Evolutionary conservation across 805 yeast species (phyloP).

Genomic region (Pichia manshurica): DNA sequence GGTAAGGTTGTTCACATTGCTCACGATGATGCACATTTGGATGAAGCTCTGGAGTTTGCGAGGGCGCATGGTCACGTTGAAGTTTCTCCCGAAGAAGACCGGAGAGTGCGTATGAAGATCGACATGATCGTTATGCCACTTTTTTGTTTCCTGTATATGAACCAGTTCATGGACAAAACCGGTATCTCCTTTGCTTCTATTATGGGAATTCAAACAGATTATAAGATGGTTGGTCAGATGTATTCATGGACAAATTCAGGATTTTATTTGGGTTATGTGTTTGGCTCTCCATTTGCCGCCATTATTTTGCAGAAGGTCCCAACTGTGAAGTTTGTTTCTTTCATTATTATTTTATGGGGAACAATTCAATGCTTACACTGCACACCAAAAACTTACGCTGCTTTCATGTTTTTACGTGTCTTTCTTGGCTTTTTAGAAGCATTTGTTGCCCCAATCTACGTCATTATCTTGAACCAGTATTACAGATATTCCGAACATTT

Average conservation of each 20-base stretch:
- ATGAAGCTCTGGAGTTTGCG: constrained; percentile 13
- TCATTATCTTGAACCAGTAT: constrained; percentile 35
- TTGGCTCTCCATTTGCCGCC: constrained; percentile 3
- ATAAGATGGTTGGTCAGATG: constrained; percentile 37
- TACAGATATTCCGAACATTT: constrained; percentile 40
- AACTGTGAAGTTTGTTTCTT: constrained; percentile 27
- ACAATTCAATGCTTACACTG: constrained; percentile 25
- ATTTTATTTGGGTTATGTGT: constrained; percentile 38
- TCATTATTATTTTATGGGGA: constrained; percentile 31
- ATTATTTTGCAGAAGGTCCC: constrained; percentile 32
- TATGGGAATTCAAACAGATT: constrained; percentile 38
- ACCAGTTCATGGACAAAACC: constrained; percentile 36
- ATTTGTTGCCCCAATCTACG: constrained; percentile 18
- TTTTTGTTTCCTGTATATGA: constrained; percentile 25
- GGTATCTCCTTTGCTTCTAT: constrained; percentile 41
- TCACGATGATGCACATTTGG: constrained; percentile 13
- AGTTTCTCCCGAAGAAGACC: constrained; percentile 7
- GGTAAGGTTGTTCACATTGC: constrained; percentile 15
- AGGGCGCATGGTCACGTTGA: constrained; percentile 11
- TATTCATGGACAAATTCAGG: constrained; percentile 42
- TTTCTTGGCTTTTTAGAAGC: constrained; percentile 32
- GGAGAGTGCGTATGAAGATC: constrained; percentile 24
- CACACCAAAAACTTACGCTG: constrained; percentile 30
- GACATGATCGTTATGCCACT: constrained; percentile 32
- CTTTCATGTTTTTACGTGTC: constrained; percentile 31